Base-by-base conservation (phyloP, 225 moss, liverwort and hornwort genomes). In the Pseudoscleropodium purum region DNA sequence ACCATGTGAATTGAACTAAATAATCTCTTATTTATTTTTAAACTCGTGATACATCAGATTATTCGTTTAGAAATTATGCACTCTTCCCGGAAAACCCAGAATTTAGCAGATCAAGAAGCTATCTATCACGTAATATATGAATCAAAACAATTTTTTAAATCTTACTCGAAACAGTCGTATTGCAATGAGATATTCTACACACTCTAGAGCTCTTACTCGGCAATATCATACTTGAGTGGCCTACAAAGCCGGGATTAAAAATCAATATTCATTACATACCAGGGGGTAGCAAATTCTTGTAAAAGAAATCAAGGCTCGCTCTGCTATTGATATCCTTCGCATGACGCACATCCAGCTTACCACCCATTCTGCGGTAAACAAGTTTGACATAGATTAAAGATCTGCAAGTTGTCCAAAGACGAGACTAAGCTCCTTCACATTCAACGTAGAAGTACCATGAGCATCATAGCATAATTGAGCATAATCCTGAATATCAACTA, bases 321-420 rank as follows among this genome's bases (percentile, higher is more conserved):
- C 93, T 91, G 84, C 95, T 95, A 30, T 95, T 95, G 77, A 95
- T 93, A 77, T 95, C 92, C 88, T 93, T 93, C 9, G 92, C 91
- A 60, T 88, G 93, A 82, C 61, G 89, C 36, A 92, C 75, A 87
- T 93, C 93, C 83, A 95, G 75, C 78, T 92, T 91, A 33, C 90
- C 91, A 5, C 73, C 76, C 92, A 88, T 84, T 78, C 95, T 95
- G 92, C 75, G 30, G 74, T 82, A n/a, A 89, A 89, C 34, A 89
- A 57, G n/a, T 47, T 89, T 47, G 27, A 67, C 47, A 86, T 12
- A 88, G 51, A 60, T 45, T 45, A 56, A 37, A 84, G 39, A 61
- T 56, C 56, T 57, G 41, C 37, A 76, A 49, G 36, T 51, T 51
- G 47, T 80, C 39, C 24, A 34, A 85, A 87, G 43, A 75, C 23